Conservation (phyloP, 768 basidiomycete species). For the Boletus vinaceobasis region DNA sequence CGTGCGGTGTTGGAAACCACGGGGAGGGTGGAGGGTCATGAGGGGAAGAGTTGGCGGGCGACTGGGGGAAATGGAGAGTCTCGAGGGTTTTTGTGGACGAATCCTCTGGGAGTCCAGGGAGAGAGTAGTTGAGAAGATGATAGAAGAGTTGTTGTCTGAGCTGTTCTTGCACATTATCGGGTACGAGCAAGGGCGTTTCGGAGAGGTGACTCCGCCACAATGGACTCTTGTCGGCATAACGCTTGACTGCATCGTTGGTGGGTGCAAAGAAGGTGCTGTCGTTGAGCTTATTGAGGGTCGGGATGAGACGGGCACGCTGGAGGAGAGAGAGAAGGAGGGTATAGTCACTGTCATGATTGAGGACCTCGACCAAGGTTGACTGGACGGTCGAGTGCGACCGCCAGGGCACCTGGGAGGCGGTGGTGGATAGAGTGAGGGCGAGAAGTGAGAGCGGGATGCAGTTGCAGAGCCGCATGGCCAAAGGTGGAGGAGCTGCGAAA, state of each 20-base stretch:
- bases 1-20: conserved; percentile 83
- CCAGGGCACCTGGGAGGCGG: conserved; percentile 25
- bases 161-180: conserved; percentile 79
- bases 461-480: conserved; percentile 32
- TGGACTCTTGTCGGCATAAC: conserved; percentile 33
- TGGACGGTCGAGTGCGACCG: conserved; percentile 18
- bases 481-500: neutral
- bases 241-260: conserved; percentile 84
- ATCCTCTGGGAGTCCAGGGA: conserved; percentile 45
- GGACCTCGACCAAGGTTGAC: conserved; percentile 75
- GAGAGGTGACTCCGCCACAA: conserved; percentile 32
- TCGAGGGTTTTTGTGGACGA: conserved; percentile 39
- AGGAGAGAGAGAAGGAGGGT: conserved; percentile 70
- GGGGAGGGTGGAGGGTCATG: conserved; percentile 69
- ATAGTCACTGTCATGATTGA: conserved; percentile 75
- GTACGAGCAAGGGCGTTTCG: conserved; percentile 34
- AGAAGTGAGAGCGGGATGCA: conserved; percentile 37
- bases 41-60: conserved; percentile 56
- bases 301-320: conserved; percentile 83
- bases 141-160: conserved; percentile 93
- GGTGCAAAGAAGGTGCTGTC: conserved; percentile 90
- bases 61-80: conserved; percentile 73
- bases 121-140: conserved; percentile 83
- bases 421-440: conserved; percentile 10
- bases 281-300: conserved; percentile 84